phyloP scores from a whole-genome alignment of 176 grass and related monocot species.

The Poa pratensis region DNA sequence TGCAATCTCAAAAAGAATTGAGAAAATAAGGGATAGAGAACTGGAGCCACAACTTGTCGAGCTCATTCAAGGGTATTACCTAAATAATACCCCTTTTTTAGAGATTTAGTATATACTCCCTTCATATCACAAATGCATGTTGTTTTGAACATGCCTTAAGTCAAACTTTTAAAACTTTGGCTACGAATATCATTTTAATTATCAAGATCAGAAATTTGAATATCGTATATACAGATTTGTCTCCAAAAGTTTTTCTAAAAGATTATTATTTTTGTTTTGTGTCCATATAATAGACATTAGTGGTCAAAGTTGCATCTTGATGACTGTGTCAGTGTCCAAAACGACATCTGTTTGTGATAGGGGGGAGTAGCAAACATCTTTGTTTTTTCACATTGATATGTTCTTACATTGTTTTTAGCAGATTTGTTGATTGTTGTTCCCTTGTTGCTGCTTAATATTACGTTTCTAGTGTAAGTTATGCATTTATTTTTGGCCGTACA shows the following conservation, averaged over 20 bases:
- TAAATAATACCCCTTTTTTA: constrained; percentile 6
- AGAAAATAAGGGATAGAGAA: constrained; percentile 95
- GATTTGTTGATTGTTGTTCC: not conserved
- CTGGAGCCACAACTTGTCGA: constrained; percentile 84
- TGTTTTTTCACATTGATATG: not conserved
- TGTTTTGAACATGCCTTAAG: not conserved
- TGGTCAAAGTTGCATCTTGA: not conserved
- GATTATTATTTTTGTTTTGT: not conserved
- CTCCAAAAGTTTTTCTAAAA: not conserved
- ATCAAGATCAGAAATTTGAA: not conserved
- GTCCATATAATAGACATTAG: not conserved
- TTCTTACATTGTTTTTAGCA: constrained; percentile 17
- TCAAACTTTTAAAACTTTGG: not conserved
- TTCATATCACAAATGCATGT: not conserved
- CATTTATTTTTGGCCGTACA: constrained; percentile 22
- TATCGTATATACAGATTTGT: not conserved
- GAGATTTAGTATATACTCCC: not conserved
- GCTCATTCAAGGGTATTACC: constrained; percentile 88
- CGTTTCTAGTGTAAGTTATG: constrained; percentile 7
- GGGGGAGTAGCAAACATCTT: not conserved
- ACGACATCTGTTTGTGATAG: not conserved
- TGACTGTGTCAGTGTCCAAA: not conserved
- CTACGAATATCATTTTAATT: not conserved
- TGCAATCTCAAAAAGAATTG: constrained; percentile 97
- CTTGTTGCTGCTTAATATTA: constrained; percentile 5